Evolutionary conservation across 2,329 filamentous ascomycete species (phyloP), one percentile per base, ranked within the genome.

Genomic region (Fusarium sp.): DNA sequence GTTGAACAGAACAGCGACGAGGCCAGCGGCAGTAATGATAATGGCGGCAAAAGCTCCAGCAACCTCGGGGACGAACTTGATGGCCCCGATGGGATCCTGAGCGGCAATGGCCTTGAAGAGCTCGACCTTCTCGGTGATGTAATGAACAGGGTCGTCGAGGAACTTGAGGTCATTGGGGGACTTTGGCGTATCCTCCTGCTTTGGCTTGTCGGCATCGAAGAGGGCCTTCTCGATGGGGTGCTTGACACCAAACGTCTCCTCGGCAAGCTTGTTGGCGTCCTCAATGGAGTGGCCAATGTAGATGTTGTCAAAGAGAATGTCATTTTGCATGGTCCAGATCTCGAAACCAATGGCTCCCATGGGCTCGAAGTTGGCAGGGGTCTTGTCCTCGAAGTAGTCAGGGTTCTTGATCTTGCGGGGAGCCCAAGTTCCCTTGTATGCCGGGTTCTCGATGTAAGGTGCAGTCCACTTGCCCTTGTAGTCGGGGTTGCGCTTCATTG

Each of bases 391-490:
- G 78, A 91, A 99, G 90, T 92, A 98, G 84, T 92, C 89, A 72
- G 96, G 96, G 92, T 99, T 99, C 86, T 93, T 87, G 83, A 99
- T 98, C 92, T 98, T 97, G 85, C 91, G 91, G 78, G 96, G 95
- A 81, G 91, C 91, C 96, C 96, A 99, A 72, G 91, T 87, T 77
- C 96, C 96, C 92, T 98, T 98, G 91, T 98, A 99, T 79, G 89
- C 94, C 67, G 96, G 96, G 91, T 99, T 99, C 86, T 98, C 95
- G 79, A 99, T 94, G 83, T 91, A 90, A 70, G 95, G 94, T 51
- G 96, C 93, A 76, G 90, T 91, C 96, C 96, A 99, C 89, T 97
- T 97, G 91, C 96, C 96, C 93, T 98, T 98, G 91, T 97, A 98
- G 73, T 89, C 93, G 74, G 94, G 94, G 91, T 98, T 98, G 87